Conservation (phyloP, 805 yeast genomes). For the Kurtzmaniella cleridarum region DNA sequence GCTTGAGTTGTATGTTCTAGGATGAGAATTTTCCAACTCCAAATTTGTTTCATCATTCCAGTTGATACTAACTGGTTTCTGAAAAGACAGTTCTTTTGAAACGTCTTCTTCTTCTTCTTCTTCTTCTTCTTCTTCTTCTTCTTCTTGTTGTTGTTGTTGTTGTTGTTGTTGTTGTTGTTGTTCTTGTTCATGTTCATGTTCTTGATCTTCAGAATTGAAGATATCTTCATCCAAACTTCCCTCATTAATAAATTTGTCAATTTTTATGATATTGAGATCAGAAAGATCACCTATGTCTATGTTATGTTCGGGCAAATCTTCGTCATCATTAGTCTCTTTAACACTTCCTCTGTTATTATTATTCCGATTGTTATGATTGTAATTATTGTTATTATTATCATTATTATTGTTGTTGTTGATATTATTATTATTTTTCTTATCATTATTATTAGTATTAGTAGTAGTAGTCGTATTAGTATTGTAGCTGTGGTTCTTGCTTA, state of each 20-base stretch:
- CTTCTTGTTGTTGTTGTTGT: not conserved
- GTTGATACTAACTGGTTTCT: slow-evolving; percentile 34
- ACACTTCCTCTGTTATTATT: too few species aligned
- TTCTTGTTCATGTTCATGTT: slow-evolving; percentile 1
- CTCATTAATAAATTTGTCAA: slow-evolving; percentile 30
- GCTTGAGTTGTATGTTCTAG: slow-evolving; percentile 7
- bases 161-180: slow-evolving; percentile 2
- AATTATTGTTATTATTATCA: too few species aligned
- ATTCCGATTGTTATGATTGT: too few species aligned
- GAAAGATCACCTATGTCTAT: slow-evolving; percentile 33
- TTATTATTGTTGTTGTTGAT: too few species aligned
- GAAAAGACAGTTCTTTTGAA: slow-evolving; percentile 20
- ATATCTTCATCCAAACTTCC: slow-evolving; percentile 9
- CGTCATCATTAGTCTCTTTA: slow-evolving; percentile 1
- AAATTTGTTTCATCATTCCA: slow-evolving; percentile 36
- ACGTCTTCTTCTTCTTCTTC: slow-evolving; percentile 3
- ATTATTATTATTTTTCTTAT: too few species aligned
- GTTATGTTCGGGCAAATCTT: slow-evolving; percentile 9
- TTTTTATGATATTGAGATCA: slow-evolving; percentile 32
- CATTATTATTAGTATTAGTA: too few species aligned
- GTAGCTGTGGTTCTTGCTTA: too few species aligned
- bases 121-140: not conserved
- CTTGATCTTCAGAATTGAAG: not conserved
- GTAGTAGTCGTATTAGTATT: too few species aligned
- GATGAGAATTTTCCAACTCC: slow-evolving; percentile 22